Base-by-base conservation (phyloP, 164 flowering plant genomes). In the Paratinospora sagittata region DNA sequence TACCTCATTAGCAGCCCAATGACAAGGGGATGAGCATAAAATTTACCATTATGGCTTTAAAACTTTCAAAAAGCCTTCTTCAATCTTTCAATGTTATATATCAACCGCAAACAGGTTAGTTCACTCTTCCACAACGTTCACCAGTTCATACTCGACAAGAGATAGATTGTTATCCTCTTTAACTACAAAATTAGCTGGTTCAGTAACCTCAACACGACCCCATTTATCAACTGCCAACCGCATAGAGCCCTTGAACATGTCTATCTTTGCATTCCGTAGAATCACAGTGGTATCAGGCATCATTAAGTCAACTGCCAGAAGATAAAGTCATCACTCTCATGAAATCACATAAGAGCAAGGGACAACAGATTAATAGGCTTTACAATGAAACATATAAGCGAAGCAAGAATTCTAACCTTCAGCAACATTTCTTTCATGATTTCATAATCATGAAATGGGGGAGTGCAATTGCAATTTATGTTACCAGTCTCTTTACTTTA, bases 141-240 rank as follows among this genome's bases (percentile, higher is more conserved):
- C 83, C 79, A 80, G 71, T 75, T 84, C 86, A 71, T 82, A 84
- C 73, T 83, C 86, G 13, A 83, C 77, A 8, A 81, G 72, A 24
- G 86, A 83, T 23, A 83, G 68, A 67, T 84, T 84, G 78, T 84
- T 84, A 21, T 80, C 86, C 69, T 84, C 84, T 45, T 80, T 84
- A 27, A 81, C 83, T 12, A 49, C 77, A 62, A 78, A 78, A 3
- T 34, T 63, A 3, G 81, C 78, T 43, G 78, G 76, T 45, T 78
- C 78, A 58, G 78, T 69, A 12, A 78, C 73, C 63, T 75, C 81
- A 19, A 75, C 73, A 47, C 76, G 81, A 27, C 78, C 81, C 72
- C 80, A 74, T 49, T 78, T 78, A 72, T 74, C 80, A 24, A 77
- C 77, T 49, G 77, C 78, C 43, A 75, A 73, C 73, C 78, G 68